These are phyloP conservation scores for Monoraphidium neglectum DNA, from an alignment of 139 green algal species.

Conservation along the genomic window DNA sequence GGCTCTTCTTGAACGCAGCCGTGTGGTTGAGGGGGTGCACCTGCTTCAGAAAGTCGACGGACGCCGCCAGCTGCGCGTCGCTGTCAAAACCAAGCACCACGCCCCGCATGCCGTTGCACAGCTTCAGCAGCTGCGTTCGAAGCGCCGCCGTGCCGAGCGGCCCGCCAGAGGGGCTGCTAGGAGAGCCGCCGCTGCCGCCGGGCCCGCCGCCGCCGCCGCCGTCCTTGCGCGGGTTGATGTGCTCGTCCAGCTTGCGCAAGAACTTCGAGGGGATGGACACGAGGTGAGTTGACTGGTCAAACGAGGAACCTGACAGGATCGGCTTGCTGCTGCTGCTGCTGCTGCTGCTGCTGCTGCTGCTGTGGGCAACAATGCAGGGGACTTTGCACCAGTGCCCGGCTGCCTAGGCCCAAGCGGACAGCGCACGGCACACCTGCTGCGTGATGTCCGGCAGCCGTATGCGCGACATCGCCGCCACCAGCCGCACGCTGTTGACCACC, in stretches of 20 bases:
- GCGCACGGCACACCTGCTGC: too few species aligned
- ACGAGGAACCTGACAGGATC: too few species aligned
- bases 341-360: too few species aligned
- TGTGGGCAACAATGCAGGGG: too few species aligned
- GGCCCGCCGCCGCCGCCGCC: too few species aligned
- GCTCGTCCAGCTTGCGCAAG: constrained; percentile 46
- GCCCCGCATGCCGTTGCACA: constrained; percentile 40
- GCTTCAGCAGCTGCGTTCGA: constrained; percentile 14
- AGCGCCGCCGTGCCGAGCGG: background rate
- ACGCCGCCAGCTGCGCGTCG: constrained; percentile 42
- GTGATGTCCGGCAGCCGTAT: constrained; percentile 32
- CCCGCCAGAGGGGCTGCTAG: background rate
- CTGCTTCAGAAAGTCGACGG: constrained; percentile 59
- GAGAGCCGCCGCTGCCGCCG: too few species aligned
- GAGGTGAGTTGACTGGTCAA: too few species aligned
- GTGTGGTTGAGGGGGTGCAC: constrained; percentile 70
- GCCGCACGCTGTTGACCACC: constrained; percentile 6
- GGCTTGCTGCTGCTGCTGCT: too few species aligned
- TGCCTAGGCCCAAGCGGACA: too few species aligned
- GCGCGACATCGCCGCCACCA: constrained; percentile 42
- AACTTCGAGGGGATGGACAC: constrained; percentile 32
- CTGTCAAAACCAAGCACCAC: constrained; percentile 43
- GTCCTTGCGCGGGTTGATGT: constrained; percentile 38
- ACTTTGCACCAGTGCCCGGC: too few species aligned
- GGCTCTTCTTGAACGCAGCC: constrained; percentile 80